These are phyloP conservation scores for Earliella scabrosa DNA, from an alignment of 1,284 basidiomycete species.

Conservation along the genomic window DNA sequence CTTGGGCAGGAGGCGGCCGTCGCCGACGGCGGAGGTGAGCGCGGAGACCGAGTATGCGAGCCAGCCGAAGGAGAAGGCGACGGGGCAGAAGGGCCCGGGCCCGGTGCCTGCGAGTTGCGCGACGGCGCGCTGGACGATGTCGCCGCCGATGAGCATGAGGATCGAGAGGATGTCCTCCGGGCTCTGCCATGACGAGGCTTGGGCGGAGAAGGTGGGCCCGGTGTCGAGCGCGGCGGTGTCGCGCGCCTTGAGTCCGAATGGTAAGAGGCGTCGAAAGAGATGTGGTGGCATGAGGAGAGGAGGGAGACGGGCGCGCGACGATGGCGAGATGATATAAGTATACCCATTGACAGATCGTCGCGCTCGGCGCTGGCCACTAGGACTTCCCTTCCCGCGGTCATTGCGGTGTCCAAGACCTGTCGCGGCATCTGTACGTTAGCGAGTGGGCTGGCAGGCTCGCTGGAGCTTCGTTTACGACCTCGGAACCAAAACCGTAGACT, in stretches of 20 bases:
- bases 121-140: slow-evolving; percentile 38
- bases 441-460: no score
- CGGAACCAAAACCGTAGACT: no score
- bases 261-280: slow-evolving; percentile 6
- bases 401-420: no score
- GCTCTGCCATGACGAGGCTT: slow-evolving; percentile 33
- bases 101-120: slow-evolving; percentile 35
- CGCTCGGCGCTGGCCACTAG: no score
- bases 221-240: not conserved
- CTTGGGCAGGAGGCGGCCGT: slow-evolving; percentile 34
- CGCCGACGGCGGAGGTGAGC: slow-evolving; percentile 34
- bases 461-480: no score
- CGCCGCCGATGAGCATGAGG: slow-evolving; percentile 40
- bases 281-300: slow-evolving; percentile 10
- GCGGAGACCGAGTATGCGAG: slow-evolving; percentile 39
- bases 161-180: slow-evolving; percentile 36
- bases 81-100: slow-evolving; percentile 32
- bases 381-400: no score
- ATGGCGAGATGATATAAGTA: not conserved
- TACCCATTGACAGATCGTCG: no score
- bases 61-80: slow-evolving; percentile 45
- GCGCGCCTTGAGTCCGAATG: not conserved
- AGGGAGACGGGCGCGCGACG: not conserved
- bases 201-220: slow-evolving; percentile 19
- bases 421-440: no score